Evolutionary conservation across 2,329 filamentous ascomycete species (phyloP), one percentile per base, ranked within the genome.

Genomic region (Aspergillus novoparasiticus): DNA sequence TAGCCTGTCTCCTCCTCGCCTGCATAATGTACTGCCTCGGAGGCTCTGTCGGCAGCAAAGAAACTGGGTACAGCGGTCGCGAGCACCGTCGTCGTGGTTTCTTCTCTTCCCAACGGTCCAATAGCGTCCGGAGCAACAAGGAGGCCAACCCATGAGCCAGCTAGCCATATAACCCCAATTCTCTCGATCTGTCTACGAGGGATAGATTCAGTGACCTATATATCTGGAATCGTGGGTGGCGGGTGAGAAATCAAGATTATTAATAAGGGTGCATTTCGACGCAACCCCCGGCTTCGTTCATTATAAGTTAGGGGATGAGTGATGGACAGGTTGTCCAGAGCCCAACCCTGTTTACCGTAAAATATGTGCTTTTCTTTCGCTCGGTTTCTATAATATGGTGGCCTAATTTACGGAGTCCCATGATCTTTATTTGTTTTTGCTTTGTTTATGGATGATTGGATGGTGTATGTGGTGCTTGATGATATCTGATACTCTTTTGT

Each of bases 11-110:
- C 70, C 78, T 88, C 71, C 68, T 89, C 58, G 80, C 86, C 1
- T 84, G 82, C 26, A 63, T 89, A 43, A 72, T 87, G 60, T 87
- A 87, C 80, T 89, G 85, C 75, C 71, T 85, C 26, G 80, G 78
- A 23, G 81, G 80, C 46, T 69, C 72, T 1, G 69, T 74, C n/a
- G 72, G 73, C 36, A 63, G 69, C 5, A 73, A 70, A 60, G 73
- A 76, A 9, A 45, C 55, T 32, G 77, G 77, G 32, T 79, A 79
- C 64, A 78, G 66, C 58, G 75, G 75, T 34, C 76, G 76, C 34
- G 71, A 76, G 61, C 68, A 76, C 55, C 72, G 76, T 57, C 75
- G 76, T 30, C 76, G 76, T 32, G 76, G 76, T 32, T 79, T 79
- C 71, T 79, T 79, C 69, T 69, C 69, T n/a, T 66, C 68, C 4